Conservation (phyloP, 116 monocot genomes). For the Phalaenopsis hybrid region DNA sequence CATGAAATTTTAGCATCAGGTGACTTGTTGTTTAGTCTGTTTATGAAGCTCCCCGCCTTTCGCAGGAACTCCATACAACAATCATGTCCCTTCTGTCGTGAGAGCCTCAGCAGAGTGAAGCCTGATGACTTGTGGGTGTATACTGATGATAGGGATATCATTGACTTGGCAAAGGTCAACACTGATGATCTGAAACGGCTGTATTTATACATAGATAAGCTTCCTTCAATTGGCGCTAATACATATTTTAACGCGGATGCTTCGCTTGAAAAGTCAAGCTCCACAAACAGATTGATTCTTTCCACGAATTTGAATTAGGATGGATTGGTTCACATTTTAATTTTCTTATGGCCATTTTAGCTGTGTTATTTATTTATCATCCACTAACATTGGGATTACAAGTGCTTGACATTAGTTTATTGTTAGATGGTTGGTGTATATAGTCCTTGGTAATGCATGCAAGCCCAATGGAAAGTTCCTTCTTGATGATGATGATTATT, state of each 20-base stretch:
- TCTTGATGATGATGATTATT: too few relatives aligned
- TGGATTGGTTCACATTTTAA: not conserved
- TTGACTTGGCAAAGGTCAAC: slow-evolving; percentile 38
- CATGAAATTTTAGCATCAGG: not conserved
- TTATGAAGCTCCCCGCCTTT: not conserved
- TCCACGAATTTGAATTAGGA: not conserved
- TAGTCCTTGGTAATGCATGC: slow-evolving; percentile 3
- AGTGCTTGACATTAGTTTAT: not conserved
- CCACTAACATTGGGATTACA: not conserved
- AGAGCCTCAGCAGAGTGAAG: slow-evolving; percentile 51
- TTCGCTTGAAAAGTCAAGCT: slow-evolving; percentile 47
- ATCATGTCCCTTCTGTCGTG: slow-evolving; percentile 79
- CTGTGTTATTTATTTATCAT: not conserved
- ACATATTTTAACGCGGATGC: slow-evolving; percentile 35
- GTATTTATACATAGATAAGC: slow-evolving; percentile 54
- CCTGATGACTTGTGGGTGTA: slow-evolving; percentile 61
- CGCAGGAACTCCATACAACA: slow-evolving; percentile 54
- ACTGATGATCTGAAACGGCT: slow-evolving; percentile 58
- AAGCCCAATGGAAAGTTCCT: too few relatives aligned
- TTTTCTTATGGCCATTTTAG: not conserved
- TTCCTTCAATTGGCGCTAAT: slow-evolving; percentile 47
- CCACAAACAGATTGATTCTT: not conserved
- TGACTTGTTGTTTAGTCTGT: not conserved
- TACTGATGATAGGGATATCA: slow-evolving; percentile 47
- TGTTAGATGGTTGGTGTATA: not conserved